Evolutionary conservation across 257 asterid species (phyloP), one percentile per base, ranked within the genome.

Genomic region (Nicotiana attenuata): DNA sequence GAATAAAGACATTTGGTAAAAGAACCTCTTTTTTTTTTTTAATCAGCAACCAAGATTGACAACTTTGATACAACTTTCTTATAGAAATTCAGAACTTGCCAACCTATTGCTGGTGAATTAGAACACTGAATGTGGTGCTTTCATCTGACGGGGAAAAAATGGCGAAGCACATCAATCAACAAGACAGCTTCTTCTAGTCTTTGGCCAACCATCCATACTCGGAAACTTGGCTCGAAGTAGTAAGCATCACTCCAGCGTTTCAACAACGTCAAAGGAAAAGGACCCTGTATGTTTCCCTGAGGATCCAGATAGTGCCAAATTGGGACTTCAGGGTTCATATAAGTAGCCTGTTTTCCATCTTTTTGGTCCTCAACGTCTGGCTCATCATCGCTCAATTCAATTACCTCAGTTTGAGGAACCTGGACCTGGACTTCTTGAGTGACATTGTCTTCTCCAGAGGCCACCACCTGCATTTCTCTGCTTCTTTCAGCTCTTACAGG

Each of bases 291-390:
- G 68, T 2, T 13, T 56, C 97, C 92, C n/a, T 61, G 90, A 15
- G 98, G 98, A 87, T 95, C 98, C 82, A 31, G 0, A 78, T 95
- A 95, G 82, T 83, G 71, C 99, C 99, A 92, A 41, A 86, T 59
- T 7, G 5, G 26, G 3, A 63, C 76, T 5, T 86, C 59, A 3
- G 81, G 84, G 71, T 17, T 3, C 78, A 60, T 87, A 65, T 52
- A 52, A 52, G 10, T 28, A 52, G 31, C 14, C 64, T 3, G 85
- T 41, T 53, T 53, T 41, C 41, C 78, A 78, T 67, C 47, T 17
- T 5, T 78, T 47, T 71, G 80, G 16, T 81, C 85, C 17, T 65
- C 83, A 65, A 45, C 66, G 15, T 87, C 93, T 15, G 63, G 29
- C 13, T 92, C 97, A 53, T 91, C 96, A 2, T 89, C 93, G 16